Base-by-base conservation (phyloP, 2,329 filamentous ascomycete species). In the Colletotrichum musae region DNA sequence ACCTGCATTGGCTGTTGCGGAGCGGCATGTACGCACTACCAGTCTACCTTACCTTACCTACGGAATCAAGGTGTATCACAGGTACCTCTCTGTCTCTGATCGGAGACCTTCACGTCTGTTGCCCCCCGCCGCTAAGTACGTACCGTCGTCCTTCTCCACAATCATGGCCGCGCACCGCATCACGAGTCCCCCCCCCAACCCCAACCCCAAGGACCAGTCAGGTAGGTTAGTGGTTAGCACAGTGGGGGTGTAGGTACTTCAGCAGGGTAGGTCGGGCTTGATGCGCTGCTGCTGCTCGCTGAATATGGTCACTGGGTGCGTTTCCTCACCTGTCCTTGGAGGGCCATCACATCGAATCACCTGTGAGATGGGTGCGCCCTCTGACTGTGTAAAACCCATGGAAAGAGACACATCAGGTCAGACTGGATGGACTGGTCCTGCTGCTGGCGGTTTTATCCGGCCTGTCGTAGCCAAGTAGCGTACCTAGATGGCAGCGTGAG, bases 1-100 rank as follows among this genome's bases (percentile, higher is more conserved):
- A 72, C 68, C 64, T 72, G 68, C 70, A 71, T 71, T 72, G 68
- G 70, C 53, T 68, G 70, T 58, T 61, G 60, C 64, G 58, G 64
- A 36, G 32, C 32, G 32, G 50, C 64, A 50, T 59, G 47, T 24
- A 36, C 21, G 48, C 58, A 43, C 41, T 43, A n/a, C 36, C 41
- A 43, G 13, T 15, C 13, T 43, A 36, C 32, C 32, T 32, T 36
- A 36, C 32, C 32, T 36, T 36, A 36, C 32, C 32, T 36, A 36
- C 32, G 7, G 32, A 36, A 10, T 12, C 21, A 24, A 24, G 21
- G 21, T 24, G 21, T 24, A 24, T 24, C 21, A 36, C 32, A 36
- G 7, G 32, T 36, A 36, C 32, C 32, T 36, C 32, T 36, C 7
- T 10, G 32, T 36, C 32, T 36, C 32, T 36, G 7, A 10, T 10